phyloP scores from a whole-genome alignment of 2,329 filamentous ascomycete genomes.

The Pestalotiopsis sp. region DNA sequence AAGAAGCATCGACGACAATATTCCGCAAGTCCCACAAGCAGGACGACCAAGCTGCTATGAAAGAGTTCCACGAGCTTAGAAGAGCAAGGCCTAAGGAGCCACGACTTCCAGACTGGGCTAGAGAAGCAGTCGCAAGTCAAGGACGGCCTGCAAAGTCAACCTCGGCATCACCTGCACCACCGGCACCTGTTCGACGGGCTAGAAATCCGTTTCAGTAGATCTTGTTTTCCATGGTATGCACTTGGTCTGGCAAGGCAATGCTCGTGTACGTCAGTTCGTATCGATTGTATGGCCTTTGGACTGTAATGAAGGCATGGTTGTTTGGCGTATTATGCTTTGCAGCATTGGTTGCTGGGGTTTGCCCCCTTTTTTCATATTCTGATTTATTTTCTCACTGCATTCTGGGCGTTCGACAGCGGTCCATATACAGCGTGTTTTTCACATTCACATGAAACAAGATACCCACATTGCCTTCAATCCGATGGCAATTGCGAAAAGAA shows the following conservation, averaged over 20 bases:
- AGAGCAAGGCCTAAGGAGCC: conserved; percentile 18
- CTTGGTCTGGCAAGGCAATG: not conserved
- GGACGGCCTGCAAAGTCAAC: conserved; percentile 12
- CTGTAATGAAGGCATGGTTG: not conserved
- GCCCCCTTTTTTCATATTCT: not conserved
- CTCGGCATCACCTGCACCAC: conserved; percentile 7
- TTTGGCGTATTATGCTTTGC: not conserved
- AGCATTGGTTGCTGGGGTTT: not conserved
- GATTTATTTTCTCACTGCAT: not conserved
- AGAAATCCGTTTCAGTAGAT: conserved; percentile 6
- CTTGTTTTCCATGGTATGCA: not conserved
- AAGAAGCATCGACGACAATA: not conserved
- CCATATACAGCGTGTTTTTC: not conserved
- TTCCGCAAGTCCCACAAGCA: conserved; percentile 26
- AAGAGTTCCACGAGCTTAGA: conserved; percentile 21
- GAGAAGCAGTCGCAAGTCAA: conserved; percentile 20
- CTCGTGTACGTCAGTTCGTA: not conserved
- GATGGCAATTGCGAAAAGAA: not conserved
- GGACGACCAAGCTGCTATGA: conserved; percentile 26
- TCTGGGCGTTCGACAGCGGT: not conserved
- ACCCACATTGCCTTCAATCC: not conserved
- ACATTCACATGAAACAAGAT: not conserved
- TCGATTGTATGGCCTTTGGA: not conserved
- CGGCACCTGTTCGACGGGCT: not conserved
- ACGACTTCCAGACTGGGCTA: conserved; percentile 30